Evolutionary conservation across 345 rosid genomes (phyloP).

Genomic region (Aurinia saxatilis): DNA sequence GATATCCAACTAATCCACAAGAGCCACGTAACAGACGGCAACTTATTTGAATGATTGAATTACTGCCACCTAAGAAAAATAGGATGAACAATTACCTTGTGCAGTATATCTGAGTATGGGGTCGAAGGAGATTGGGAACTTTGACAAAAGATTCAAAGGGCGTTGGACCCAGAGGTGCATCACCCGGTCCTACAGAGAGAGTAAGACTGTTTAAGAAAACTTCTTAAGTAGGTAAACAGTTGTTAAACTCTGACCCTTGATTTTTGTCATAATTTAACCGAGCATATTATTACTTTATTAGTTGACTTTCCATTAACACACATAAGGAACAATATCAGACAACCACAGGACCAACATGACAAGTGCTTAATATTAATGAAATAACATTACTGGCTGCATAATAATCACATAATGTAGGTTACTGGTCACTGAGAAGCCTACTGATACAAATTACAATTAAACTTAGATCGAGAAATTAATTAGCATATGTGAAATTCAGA

Average conservation of each 20-base stretch:
- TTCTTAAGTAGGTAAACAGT: background rate
- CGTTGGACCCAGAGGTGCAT: conserved; percentile 86
- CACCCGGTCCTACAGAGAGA: conserved; percentile 60
- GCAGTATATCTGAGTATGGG: conserved; percentile 89
- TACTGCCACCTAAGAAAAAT: background rate
- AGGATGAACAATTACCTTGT: conserved; percentile 53
- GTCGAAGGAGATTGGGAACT: conserved; percentile 91
- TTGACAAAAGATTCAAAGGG: conserved; percentile 89
- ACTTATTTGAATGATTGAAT: background rate
- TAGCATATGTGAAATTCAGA: background rate
- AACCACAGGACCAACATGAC: background rate
- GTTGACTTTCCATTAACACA: background rate
- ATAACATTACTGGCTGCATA: background rate
- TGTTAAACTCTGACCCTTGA: background rate
- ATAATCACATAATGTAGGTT: background rate
- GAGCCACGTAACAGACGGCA: background rate
- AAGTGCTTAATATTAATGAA: background rate
- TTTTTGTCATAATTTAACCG: background rate
- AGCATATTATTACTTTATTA: background rate
- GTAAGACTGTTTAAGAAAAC: conserved; percentile 9
- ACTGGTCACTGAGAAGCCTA: background rate
- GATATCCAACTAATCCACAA: background rate
- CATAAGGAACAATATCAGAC: background rate
- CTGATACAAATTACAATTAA: background rate
- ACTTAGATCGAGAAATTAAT: background rate